phyloP scores from a whole-genome alignment of 2,329 filamentous ascomycete genomes.

The Xylaria hypoxylon region DNA sequence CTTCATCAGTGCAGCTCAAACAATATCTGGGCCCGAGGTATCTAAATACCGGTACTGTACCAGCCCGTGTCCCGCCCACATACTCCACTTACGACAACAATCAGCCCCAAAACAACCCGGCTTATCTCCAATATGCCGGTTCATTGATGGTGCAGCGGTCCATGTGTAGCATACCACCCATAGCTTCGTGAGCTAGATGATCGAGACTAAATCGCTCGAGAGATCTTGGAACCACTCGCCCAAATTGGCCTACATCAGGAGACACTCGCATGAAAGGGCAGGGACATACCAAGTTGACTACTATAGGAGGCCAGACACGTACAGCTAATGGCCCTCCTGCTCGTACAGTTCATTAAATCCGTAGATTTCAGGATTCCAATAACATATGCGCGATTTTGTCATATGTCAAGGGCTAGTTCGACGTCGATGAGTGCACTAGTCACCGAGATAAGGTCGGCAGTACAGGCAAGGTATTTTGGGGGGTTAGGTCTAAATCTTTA shows the following conservation, averaged over 20 bases:
- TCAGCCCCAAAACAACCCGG: background rate
- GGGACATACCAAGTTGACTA: background rate
- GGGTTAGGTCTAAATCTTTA: too few relatives aligned
- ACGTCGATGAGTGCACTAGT: too few relatives aligned
- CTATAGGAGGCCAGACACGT: too few relatives aligned
- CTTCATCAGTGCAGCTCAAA: background rate
- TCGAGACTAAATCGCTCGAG: background rate
- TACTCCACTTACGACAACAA: background rate
- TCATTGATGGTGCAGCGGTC: too few relatives aligned
- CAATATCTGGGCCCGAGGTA: background rate
- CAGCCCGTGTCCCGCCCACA: background rate
- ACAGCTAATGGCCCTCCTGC: too few relatives aligned
- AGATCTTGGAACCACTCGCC: background rate
- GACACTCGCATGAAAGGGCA: slow-evolving; percentile 4
- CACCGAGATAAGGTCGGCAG: too few relatives aligned
- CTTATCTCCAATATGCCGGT: background rate
- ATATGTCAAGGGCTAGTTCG: background rate
- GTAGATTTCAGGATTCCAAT: too few relatives aligned
- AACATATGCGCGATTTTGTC: background rate
- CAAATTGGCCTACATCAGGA: background rate
- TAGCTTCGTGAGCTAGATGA: background rate
- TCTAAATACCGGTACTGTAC: background rate
- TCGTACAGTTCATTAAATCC: too few relatives aligned
- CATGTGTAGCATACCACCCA: background rate
- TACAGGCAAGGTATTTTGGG: too few relatives aligned